A percentile compares a stretch with the other conserved stretches of the same genome.
Conservation (phyloP, 2,329 filamentous ascomycete species). For the Westerdykella sp. region DNA sequence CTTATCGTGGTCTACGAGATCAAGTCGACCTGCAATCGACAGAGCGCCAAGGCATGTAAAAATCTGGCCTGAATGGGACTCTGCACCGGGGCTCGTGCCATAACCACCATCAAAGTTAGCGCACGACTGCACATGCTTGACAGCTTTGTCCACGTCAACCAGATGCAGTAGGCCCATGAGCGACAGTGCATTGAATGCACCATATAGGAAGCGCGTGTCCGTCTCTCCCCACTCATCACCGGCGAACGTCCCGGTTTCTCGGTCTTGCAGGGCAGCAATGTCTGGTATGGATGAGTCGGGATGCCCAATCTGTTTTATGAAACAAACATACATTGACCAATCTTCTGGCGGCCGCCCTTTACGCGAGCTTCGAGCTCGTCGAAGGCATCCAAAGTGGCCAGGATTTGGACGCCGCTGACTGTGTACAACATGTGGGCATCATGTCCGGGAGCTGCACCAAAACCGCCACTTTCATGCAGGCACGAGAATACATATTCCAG, state of each 20-base stretch:
- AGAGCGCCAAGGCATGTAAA: constrained; percentile 90
- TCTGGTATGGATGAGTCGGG: constrained; percentile 44
- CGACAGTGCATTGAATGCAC: constrained; percentile 81
- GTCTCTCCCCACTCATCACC: constrained; percentile 96
- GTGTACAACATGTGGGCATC: constrained; percentile 97
- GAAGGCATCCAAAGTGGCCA: constrained; percentile 79
- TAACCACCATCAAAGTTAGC: constrained; percentile 94
- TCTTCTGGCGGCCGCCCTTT: constrained; percentile 60
- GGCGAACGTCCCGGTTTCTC: constrained; percentile 75
- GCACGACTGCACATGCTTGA: constrained; percentile 72
- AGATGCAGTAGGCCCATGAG: constrained; percentile 67
- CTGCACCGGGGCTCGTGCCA: constrained; percentile 79
- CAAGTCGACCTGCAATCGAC: constrained; percentile 72
- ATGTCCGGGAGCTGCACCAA: constrained; percentile 88
- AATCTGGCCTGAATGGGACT: constrained; percentile 92
- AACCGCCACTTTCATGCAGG: constrained; percentile 80
- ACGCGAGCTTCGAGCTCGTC: constrained; percentile 70
- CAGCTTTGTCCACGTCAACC: constrained; percentile 73
- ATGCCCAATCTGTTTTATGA: background rate
- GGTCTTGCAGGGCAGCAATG: constrained; percentile 76
- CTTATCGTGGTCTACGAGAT: constrained; percentile 75
- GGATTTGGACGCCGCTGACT: constrained; percentile 87
- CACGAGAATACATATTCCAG: constrained; percentile 96
- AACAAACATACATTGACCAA: constrained; percentile 67
- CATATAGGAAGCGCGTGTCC: constrained; percentile 91